Percentiles rank a stretch among this genome's conserved stretches.
phyloP scores from a whole-genome alignment of 441 rosid species.

The Brassica balearica region DNA sequence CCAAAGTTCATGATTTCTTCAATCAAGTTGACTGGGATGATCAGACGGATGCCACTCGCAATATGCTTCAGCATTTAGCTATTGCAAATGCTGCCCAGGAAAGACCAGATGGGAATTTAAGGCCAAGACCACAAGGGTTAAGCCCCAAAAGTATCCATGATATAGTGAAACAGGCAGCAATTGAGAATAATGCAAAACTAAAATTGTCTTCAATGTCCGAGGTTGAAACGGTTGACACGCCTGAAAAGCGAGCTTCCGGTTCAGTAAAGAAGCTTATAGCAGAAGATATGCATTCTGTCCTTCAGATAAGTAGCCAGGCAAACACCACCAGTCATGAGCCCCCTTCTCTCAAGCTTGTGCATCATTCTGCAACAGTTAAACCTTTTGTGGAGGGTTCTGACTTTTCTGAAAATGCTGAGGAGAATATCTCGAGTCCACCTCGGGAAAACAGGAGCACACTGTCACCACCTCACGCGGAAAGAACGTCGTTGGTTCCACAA shows the following conservation, averaged over 20 bases:
- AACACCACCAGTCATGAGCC: conserved; percentile 42
- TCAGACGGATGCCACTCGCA: conserved; percentile 74
- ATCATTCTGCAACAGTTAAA: conserved; percentile 46
- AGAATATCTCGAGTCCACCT: conserved; percentile 22
- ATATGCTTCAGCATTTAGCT: conserved; percentile 77
- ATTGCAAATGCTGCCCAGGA: conserved; percentile 60
- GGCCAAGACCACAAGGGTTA: conserved; percentile 47
- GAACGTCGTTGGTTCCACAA: conserved; percentile 30
- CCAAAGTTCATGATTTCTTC: conserved; percentile 90
- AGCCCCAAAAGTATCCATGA: conserved; percentile 52
- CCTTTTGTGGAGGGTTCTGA: conserved; percentile 42
- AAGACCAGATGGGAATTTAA: conserved; percentile 46
- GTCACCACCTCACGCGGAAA: conserved; percentile 49
- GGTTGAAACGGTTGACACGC: conserved; percentile 41
- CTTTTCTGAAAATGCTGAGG: conserved; percentile 36
- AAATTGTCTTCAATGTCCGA: conserved; percentile 45
- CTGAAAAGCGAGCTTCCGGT: conserved; percentile 45
- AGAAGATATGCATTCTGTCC: conserved; percentile 41
- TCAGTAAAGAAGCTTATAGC: conserved; percentile 38
- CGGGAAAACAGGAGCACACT: conserved; percentile 34
- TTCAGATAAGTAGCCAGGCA: conserved; percentile 39
- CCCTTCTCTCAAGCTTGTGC: conserved; percentile 39
- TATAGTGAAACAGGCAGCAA: conserved; percentile 43
- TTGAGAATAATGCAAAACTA: conserved; percentile 44
- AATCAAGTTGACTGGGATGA: conserved; percentile 83